phyloP scores from a whole-genome alignment of 768 basidiomycete genomes.

The Boletus tomentosulus region DNA sequence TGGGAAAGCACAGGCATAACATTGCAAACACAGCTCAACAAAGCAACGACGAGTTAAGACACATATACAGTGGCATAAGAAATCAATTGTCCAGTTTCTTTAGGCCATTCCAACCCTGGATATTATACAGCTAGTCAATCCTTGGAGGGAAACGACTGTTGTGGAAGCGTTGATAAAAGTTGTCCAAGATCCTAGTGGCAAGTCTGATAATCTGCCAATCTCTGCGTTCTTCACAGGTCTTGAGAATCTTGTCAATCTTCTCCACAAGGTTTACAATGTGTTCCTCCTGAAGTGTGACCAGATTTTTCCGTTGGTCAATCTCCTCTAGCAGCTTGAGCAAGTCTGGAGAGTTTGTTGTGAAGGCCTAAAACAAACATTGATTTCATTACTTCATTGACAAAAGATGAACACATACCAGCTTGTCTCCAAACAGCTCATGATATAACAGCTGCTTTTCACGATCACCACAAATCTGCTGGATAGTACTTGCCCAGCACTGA shows the following conservation, averaged over 20 bases:
- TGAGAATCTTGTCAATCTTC: background rate
- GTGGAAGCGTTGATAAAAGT: conserved; percentile 24
- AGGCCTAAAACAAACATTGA: conserved; percentile 7
- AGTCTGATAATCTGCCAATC: conserved; percentile 11
- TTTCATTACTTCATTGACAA: background rate
- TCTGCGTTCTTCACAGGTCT: background rate
- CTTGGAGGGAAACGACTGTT: background rate
- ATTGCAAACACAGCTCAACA: background rate
- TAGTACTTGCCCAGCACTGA: conserved; percentile 11
- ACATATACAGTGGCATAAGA: background rate
- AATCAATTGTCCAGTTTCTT: background rate
- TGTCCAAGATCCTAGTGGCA: conserved; percentile 12
- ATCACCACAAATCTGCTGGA: conserved; percentile 3
- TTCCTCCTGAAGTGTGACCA: conserved; percentile 17
- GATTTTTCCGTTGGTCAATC: conserved; percentile 20
- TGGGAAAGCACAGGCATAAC: background rate
- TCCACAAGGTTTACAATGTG: conserved; percentile 5
- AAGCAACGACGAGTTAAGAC: background rate
- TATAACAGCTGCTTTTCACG: background rate
- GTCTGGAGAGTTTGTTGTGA: background rate
- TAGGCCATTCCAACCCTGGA: background rate
- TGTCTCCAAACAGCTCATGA: conserved; percentile 17
- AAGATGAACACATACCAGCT: conserved; percentile 9
- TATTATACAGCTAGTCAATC: background rate
- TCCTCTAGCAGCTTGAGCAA: conserved; percentile 19